Evolutionary conservation across 495 filamentous ascomycete species (phyloP).

Genomic region (Acidomyces sp.): DNA sequence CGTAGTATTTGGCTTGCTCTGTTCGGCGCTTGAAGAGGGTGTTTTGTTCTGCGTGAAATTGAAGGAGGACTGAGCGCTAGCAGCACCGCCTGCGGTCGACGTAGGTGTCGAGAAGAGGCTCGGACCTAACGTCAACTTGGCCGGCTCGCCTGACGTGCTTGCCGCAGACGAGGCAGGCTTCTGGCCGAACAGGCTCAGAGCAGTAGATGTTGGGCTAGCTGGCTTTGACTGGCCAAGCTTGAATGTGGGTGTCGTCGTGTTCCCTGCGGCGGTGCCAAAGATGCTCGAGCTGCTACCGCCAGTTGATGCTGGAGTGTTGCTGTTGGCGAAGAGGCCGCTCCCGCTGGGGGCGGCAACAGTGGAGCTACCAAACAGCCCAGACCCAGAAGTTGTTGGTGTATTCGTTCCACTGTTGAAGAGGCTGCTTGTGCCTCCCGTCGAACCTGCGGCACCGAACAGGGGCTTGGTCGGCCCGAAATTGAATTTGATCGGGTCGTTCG

Average conservation of each 20-base stretch:
- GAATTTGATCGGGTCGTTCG: slow-evolving; percentile 2
- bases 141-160: slow-evolving; percentile 5
- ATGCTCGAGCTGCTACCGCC: not conserved
- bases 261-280: too few relatives aligned
- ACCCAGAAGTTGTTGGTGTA: too few relatives aligned
- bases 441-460: slow-evolving; percentile 8
- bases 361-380: too few relatives aligned
- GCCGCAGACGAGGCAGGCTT: slow-evolving; percentile 1
- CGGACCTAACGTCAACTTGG: not conserved
- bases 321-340: slow-evolving; percentile 12
- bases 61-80: not conserved
- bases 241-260: too few relatives aligned
- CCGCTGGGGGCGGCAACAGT: too few relatives aligned
- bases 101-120: not conserved
- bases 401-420: slow-evolving; percentile 17
- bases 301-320: slow-evolving; percentile 15
- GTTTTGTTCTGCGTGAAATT: not conserved
- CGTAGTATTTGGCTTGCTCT: not conserved
- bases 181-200: slow-evolving; percentile 1
- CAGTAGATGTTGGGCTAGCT: not conserved
- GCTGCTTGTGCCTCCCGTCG: slow-evolving; percentile 8
- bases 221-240: not conserved
- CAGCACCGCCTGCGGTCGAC: not conserved
- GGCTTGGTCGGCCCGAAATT: not conserved
- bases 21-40: not conserved